Base-by-base conservation (phyloP, 2,329 filamentous ascomycete genomes). In the Chrysosporium queenslandicum region DNA sequence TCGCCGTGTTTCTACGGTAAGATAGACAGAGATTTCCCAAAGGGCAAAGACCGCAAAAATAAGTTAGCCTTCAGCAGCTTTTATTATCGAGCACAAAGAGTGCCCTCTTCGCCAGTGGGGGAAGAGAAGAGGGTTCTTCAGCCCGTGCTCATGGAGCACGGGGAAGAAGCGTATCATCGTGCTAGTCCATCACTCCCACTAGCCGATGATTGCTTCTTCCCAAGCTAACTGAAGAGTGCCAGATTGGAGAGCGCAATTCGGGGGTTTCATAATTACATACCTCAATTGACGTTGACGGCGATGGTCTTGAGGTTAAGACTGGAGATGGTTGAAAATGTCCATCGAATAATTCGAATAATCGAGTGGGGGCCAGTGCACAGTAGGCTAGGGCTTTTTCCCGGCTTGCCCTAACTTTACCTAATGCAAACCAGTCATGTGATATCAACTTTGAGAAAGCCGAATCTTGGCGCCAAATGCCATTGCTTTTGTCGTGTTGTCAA, bases 51-150 rank as follows among this genome's bases (percentile, higher is more conserved):
- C 46, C 57, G 42, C 55, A 60, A 39, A 59, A 55, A 60, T 58
- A 62, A 68, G 74, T 82, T 77, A 82, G 79, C 78, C 77, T 78
- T 72, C 75, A 77, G 74, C 74, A 78, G 77, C 78, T 77, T 65
- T 53, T 53, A 30, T 34, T 53, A 42, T 63, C 73, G 77, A 82
- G 79, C 78, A 73, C 71, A 78, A 81, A 83, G 80, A 82, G 80
- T 83, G 79, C 80, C 80, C 79, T 34, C 42, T 50, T 34, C 29
- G 40, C 36, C 48, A 47, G 32, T n/a, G n/a, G 37, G 62, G 39
- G 40, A 51, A 45, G 66, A 63, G 63, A 71, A 66, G 74, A 80
- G 78, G 80, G 80, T 81, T 84, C 80, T 82, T 82, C 77, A 81
- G 78, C 80, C 81, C 78, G 71, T 79, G 70, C 66, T 64, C 71